Evolutionary conservation across 108 stramenopile genomes (phyloP), one percentile per base, ranked within the genome.

Genomic region (Schizochytrium sp.): DNA sequence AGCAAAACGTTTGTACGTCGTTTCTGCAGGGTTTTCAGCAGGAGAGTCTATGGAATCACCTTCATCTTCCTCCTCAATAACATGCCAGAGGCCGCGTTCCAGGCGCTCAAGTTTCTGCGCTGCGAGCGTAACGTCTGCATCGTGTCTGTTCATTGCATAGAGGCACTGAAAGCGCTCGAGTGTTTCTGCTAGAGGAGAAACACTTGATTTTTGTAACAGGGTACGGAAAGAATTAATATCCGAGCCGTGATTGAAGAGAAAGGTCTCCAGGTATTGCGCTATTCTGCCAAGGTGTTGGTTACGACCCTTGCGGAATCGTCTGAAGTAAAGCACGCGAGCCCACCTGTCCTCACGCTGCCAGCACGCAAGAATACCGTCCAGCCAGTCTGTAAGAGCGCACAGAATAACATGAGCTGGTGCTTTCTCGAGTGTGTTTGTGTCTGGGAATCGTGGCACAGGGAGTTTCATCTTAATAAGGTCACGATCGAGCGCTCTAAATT

Each of bases 371-470:
- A 69, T 69, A 1, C 64, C 64, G 64, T 69, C 64, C 42, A 69
- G 64, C 64, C 64, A 69, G 64, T 69, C 64, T 7, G 64, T 69
- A 44, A 69, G 64, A 7, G 64, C 64, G 64, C 64, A 69, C 42
- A 69, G 64, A 15, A 69, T 69, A 2, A 44, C 64, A 44, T 69
- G 64, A 7, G 64, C 64, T 38, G 64, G 64, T 1, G 64, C 64
- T 44, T 69, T 12, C 44, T 69, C 64, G 64, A 69, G 64, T 28
- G 64, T 69, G 64, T 44, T 69, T 38, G 64, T 69, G 64, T 69
- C 64, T 7, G 64, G 64, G 64, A 69, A 69, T 1, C 64, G 64
- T 44, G 64, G 64, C 64, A 69, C 64, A 1, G 64, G 64, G 2
- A 69, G 12, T 44, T 69, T 69, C 64, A 69, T 69, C 28, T 69